Evolutionary conservation across 2,329 filamentous ascomycete genomes (phyloP).

Genomic region (Fusarium tuaranense): DNA sequence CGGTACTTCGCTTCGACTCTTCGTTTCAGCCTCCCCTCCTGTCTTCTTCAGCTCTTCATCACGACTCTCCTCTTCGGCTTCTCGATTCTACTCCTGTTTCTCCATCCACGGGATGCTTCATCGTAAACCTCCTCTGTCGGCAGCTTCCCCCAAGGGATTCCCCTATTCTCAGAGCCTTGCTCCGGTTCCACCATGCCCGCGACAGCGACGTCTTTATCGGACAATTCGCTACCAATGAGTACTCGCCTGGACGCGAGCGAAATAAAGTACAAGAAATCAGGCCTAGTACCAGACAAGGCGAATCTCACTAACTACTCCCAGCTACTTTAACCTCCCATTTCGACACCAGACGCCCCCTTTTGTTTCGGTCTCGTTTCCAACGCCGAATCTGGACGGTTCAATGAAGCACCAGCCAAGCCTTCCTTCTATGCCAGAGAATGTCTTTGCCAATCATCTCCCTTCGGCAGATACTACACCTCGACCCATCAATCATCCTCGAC

Average conservation of each 20-base stretch:
- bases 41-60: background rate
- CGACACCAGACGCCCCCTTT: conserved; percentile 28
- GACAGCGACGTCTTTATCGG: conserved; percentile 23
- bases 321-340: conserved; percentile 50
- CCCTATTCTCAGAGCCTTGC: background rate
- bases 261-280: conserved; percentile 35
- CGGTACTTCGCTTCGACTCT: background rate
- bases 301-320: conserved; percentile 22
- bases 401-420: conserved; percentile 36
- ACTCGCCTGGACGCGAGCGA: conserved; percentile 27
- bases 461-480: conserved; percentile 14
- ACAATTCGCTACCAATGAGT: conserved; percentile 16
- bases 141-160: background rate
- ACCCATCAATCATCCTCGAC: background rate
- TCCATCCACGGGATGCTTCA: background rate
- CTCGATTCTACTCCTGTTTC: background rate
- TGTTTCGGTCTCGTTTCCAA: conserved; percentile 8
- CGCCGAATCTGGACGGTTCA: conserved; percentile 12
- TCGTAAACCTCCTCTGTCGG: background rate
- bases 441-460: conserved; percentile 2
- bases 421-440: conserved; percentile 24
- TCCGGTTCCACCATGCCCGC: conserved; percentile 33
- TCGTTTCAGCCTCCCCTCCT: background rate
- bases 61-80: background rate
- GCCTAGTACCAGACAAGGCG: rapidly evolving